phyloP scores from a whole-genome alignment of 2,329 filamentous ascomycete genomes.

The Diaporthe ampelina region DNA sequence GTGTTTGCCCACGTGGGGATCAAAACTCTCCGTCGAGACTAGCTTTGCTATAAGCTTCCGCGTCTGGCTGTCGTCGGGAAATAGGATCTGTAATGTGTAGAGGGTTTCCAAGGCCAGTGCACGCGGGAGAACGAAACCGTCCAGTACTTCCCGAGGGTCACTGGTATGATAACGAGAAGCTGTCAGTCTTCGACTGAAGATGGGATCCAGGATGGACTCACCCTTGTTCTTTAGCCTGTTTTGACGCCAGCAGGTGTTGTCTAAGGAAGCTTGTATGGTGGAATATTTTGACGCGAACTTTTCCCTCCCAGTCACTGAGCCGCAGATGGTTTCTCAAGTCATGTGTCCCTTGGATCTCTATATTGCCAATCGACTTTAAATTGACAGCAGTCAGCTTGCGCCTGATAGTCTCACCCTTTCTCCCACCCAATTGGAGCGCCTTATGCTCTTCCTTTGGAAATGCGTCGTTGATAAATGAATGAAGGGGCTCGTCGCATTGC shows the following conservation, averaged over 20 bases:
- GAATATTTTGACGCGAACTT: background rate
- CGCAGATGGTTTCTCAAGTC: conserved; percentile 4
- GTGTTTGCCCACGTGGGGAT: background rate
- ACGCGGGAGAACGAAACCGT: background rate
- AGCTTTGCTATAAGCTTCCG: background rate
- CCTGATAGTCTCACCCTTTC: background rate
- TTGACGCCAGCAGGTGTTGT: background rate
- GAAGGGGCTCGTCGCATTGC: background rate
- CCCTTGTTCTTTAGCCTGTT: background rate
- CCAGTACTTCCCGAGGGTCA: background rate
- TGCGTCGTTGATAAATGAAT: background rate
- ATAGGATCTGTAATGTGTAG: background rate
- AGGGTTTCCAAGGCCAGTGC: background rate
- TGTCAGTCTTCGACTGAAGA: background rate
- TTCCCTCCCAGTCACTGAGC: background rate
- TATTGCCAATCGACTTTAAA: background rate
- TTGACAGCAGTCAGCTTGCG: conserved; percentile 20
- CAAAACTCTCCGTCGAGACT: background rate
- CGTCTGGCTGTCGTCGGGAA: background rate
- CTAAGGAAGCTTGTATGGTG: conserved; percentile 5
- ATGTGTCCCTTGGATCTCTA: conserved; percentile 1
- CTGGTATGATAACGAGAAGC: background rate
- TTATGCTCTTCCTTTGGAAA: background rate
- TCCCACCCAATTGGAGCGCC: background rate
- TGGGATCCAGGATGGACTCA: background rate